Evolutionary conservation across 176 grass and related monocot species (phyloP).

Genomic region (Panicum miliaceum): DNA sequence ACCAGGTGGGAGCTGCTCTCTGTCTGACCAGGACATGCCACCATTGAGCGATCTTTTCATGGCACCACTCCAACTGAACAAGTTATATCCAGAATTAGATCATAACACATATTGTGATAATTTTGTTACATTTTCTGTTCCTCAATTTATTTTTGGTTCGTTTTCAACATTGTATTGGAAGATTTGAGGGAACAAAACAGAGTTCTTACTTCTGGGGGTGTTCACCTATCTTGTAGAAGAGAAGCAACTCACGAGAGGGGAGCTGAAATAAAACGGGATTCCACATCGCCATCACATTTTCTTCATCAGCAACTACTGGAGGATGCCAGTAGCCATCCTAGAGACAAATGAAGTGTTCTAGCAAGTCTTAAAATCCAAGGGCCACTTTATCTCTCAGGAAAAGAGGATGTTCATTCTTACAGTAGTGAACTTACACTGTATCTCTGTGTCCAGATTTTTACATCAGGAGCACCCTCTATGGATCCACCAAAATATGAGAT

Average conservation of each 20-base stretch:
- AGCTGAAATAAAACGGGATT: constrained; percentile 96
- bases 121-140: neutral
- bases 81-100: constrained; percentile 33
- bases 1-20: constrained; percentile 92
- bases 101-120: neutral
- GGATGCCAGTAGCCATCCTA: constrained; percentile 78
- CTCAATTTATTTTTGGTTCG: neutral
- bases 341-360: constrained; percentile 5
- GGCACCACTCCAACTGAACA: constrained; percentile 87
- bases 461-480: constrained; percentile 79
- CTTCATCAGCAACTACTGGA: constrained; percentile 76
- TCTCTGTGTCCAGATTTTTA: constrained; percentile 97
- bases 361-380: neutral
- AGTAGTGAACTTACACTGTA: constrained; percentile 61
- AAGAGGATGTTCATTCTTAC: neutral
- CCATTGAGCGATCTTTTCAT: constrained; percentile 90
- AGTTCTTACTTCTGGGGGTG: constrained; percentile 76
- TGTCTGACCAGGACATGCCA: constrained; percentile 75
- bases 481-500: constrained; percentile 93
- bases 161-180: neutral
- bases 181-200: neutral
- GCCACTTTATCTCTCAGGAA: neutral
- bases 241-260: constrained; percentile 74
- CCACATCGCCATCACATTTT: constrained; percentile 81
- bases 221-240: constrained; percentile 96